Percentiles rank a stretch among this genome's conserved stretches.
phyloP scores from a whole-genome alignment of 163 green algal species.

The Scenedesmus sp. region DNA sequence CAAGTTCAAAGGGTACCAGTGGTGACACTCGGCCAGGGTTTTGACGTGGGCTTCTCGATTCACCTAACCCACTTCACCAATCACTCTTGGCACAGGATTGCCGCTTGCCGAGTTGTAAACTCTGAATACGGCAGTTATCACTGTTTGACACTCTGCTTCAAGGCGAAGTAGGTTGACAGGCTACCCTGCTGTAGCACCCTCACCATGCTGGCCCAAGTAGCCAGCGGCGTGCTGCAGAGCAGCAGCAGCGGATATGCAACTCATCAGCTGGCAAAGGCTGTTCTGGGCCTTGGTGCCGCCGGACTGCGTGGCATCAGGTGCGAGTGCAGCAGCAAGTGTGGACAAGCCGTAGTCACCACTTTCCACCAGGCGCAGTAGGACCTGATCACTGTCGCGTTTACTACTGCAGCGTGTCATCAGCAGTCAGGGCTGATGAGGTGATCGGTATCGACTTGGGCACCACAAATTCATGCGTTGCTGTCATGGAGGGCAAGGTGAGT shows the following conservation, averaged over 20 bases:
- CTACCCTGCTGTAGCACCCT: slow-evolving; percentile 3
- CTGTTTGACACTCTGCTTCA: not conserved
- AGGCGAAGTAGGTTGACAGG: not conserved
- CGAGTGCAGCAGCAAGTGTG: slow-evolving; percentile 18
- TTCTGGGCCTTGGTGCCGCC: slow-evolving; percentile 6
- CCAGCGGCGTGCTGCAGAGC: slow-evolving; percentile 14
- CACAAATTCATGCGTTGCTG: slow-evolving; percentile 97
- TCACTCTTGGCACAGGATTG: not conserved
- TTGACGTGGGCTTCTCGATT: not conserved
- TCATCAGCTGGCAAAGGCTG: slow-evolving; percentile 4
- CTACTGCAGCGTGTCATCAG: slow-evolving; percentile 64
- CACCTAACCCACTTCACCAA: not conserved
- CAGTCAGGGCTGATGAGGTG: slow-evolving; percentile 83
- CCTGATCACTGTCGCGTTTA: not conserved
- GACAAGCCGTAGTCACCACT: slow-evolving; percentile 31
- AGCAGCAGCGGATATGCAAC: slow-evolving; percentile 5
- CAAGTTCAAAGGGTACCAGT: too few relatives aligned
- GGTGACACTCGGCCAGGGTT: not conserved
- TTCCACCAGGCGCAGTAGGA: too few relatives aligned
- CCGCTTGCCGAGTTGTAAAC: not conserved
- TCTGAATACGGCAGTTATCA: not conserved
- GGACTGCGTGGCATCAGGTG: slow-evolving; percentile 39
- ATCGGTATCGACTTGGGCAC: slow-evolving; percentile 99
- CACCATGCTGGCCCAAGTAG: slow-evolving; percentile 15
- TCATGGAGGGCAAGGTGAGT: slow-evolving; percentile 96